Evolutionary conservation across 805 yeast species (phyloP), one percentile per base, ranked within the genome.

Genomic region (Candida tallmaniae): DNA sequence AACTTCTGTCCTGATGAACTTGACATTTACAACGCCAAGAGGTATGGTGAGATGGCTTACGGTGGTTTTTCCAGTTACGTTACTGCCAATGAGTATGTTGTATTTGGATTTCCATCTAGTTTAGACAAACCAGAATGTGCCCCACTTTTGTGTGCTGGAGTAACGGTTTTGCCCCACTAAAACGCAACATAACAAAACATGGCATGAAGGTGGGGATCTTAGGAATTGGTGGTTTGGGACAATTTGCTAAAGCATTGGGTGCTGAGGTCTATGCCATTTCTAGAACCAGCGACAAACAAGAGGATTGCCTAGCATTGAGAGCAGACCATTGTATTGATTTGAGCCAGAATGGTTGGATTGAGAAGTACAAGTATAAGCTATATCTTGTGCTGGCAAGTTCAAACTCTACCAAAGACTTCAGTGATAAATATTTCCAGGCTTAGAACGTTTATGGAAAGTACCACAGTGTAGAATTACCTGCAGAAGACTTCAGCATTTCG

Each of bases 141-240:
- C 14, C 79, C 80, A 22, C 56, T 74, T 53, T 55, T 74, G 49
- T 74, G 80, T 54, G 80, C 76, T 40, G 80, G 78, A 30, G 56
- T 73, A 37, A 74, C 78, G 4, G 76, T 70, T 74, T 58, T 46
- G 67, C 74, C 21, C 80, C 80, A 18, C 52, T 74, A 45, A 47
- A 51, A 35, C 58, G 33, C n/a, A n/a, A n/a, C n/a, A n/a, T n/a
- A 12, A 48, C 49, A 22, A 31, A 27, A 13, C 35, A 45, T 5
- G 65, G 68, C 12, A 63, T 65, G 33, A 68, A 62, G 29, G 80
- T 78, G 33, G 84, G 80, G 27, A 58, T 78, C 36, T 67, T 72
- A 36, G 83, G 83, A 35, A 66, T 79, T 38, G 85, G 84, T 34
- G 84, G 84, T 19, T 66, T 79, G 36, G 84, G 84, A 30, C 80